These are phyloP conservation scores for Camelina laxa DNA, from an alignment of 345 rosid species.

Conservation along the genomic window DNA sequence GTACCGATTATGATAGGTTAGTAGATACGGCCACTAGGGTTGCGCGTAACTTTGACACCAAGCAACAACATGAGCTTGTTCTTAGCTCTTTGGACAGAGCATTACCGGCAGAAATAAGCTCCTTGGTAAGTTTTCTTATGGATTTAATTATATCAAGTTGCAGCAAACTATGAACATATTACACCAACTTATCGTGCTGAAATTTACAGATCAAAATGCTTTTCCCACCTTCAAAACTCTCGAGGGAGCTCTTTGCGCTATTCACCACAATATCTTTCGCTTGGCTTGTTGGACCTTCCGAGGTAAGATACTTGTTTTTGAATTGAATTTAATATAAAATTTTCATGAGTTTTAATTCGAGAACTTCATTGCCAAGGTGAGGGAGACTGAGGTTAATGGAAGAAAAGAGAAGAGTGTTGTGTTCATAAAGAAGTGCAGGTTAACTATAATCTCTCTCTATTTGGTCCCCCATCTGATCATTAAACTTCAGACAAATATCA, in stretches of 20 bases:
- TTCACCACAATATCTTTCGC: conserved; percentile 81
- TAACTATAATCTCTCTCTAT: conserved; percentile 37
- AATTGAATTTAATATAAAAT: background rate
- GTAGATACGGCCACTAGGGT: conserved; percentile 66
- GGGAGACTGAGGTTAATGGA: conserved; percentile 79
- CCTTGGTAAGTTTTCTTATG: conserved; percentile 48
- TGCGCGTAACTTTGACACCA: conserved; percentile 49
- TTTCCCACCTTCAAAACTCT: conserved; percentile 64
- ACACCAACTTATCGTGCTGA: conserved; percentile 4
- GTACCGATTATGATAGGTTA: conserved; percentile 65
- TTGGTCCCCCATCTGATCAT: conserved; percentile 47
- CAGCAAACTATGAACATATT: background rate
- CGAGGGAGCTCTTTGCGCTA: conserved; percentile 79
- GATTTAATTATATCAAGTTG: background rate
- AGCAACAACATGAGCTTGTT: conserved; percentile 64
- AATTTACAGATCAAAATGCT: conserved; percentile 58
- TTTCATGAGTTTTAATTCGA: background rate
- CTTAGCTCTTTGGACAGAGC: conserved; percentile 62
- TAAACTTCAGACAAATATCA: conserved; percentile 44
- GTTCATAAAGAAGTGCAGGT: conserved; percentile 92
- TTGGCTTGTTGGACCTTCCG: conserved; percentile 89
- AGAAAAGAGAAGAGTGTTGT: conserved; percentile 78
- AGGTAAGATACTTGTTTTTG: conserved; percentile 49
- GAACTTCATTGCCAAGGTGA: conserved; percentile 29
- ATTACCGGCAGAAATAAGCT: conserved; percentile 56